Evolutionary conservation across 1,284 basidiomycete genomes (phyloP), one percentile per base, ranked within the genome.

Genomic region (Gymnopus androsaceus): DNA sequence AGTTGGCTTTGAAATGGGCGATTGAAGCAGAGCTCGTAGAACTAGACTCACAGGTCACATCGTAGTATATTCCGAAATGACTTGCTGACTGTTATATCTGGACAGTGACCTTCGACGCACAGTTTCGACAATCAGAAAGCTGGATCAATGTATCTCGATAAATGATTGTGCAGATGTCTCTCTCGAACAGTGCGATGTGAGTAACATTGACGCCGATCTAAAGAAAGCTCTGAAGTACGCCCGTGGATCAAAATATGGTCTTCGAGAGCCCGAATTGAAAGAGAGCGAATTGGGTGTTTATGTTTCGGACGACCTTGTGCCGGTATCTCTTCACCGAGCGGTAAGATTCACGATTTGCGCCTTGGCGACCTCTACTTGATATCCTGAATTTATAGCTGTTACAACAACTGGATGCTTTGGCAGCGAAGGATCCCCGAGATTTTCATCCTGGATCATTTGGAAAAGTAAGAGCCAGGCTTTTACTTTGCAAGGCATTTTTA

Each of bases 231-330:
- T 51, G 0, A 51, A 56, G 19, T 56, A 45, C 15, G 48, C 55
- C 23, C 27, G 49, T 17, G 34, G 45, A 14, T 50, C 48, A 11
- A 48, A 49, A 23, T 56, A 53, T 36, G 56, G 45, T 4, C 19
- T 62, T 17, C 21, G 42, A 6, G 49, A 38, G 14, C 55, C 54
- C 11, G 25, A 57, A 30, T 33, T 56, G 41, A 42, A 49, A 28
- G 55, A 59, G n/a, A 52, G 7, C 6, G 46, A 37, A 1, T 23
- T 56, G 8, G 58, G 60, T 7, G 47, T 57, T n/a, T 55, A 49
- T 33, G 53, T 59, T n/a, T 59, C 58, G 4, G 60, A 62, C 38
- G 56, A 51, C n/a, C 41, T 59, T 4, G 58, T 62, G 33, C 60
- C 60, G 11, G 21, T 21, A 12, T 57, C 56, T n/a, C 28, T 62